Conservation (phyloP, 2,329 filamentous ascomycete genomes). For the Diaporthe caulivora region DNA sequence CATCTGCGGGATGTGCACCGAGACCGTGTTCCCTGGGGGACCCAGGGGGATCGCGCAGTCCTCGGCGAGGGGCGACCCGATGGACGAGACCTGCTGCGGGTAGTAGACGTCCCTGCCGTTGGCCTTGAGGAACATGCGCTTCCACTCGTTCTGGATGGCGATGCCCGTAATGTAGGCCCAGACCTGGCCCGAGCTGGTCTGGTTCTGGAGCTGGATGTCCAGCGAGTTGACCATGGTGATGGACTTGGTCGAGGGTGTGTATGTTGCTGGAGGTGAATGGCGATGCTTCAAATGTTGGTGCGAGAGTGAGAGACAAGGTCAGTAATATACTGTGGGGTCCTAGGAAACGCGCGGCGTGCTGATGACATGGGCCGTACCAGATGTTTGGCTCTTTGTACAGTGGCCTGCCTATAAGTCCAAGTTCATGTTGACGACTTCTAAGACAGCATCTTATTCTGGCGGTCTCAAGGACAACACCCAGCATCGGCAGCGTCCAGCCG, state of each 20-base stretch:
- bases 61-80: slow-evolving; percentile 62
- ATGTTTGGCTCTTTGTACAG: background rate
- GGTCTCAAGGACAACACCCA: background rate
- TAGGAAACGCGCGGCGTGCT: background rate
- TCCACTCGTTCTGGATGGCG: slow-evolving; percentile 60
- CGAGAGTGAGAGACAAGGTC: background rate
- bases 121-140: slow-evolving; percentile 54
- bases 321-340: background rate
- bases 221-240: slow-evolving; percentile 57
- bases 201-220: slow-evolving; percentile 68
- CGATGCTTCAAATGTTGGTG: background rate
- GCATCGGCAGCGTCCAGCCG: slow-evolving; percentile 20
- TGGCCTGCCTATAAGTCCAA: background rate
- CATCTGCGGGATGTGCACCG: slow-evolving; percentile 71
- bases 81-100: slow-evolving; percentile 63
- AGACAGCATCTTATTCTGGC: background rate
- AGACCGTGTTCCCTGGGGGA: slow-evolving; percentile 64
- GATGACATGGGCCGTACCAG: background rate
- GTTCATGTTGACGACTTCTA: background rate
- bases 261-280: background rate
- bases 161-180: slow-evolving; percentile 76
- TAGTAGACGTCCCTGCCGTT: slow-evolving; percentile 68
- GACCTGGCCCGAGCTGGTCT: slow-evolving; percentile 64
- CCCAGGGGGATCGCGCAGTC: slow-evolving; percentile 73
- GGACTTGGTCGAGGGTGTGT: background rate